These are phyloP conservation scores for Tetracentron sinense DNA, from an alignment of 164 flowering plant genomes.

Conservation along the genomic window DNA sequence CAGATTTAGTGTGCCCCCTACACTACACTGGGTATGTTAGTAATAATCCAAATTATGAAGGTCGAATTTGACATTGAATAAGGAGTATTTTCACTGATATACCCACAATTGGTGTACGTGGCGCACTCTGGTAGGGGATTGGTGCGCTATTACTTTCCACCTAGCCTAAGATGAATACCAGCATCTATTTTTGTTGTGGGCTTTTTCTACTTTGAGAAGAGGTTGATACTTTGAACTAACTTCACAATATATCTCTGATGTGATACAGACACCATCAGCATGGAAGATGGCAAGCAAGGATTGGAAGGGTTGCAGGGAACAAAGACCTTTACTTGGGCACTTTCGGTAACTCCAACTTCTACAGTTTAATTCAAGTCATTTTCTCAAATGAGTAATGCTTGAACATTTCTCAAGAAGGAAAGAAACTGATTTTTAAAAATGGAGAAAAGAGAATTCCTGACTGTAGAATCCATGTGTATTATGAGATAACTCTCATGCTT, in stretches of 20 bases:
- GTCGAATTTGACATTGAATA: too few species aligned
- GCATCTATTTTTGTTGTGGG: neutral
- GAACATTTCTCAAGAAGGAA: neutral
- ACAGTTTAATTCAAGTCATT: neutral
- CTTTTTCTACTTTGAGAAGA: neutral
- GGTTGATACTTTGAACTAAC: neutral
- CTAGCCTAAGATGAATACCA: too few species aligned
- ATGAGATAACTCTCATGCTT: too few species aligned
- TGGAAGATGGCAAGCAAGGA: conserved; percentile 96
- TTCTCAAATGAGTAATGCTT: neutral
- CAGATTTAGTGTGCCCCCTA: too few species aligned
- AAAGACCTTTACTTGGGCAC: conserved; percentile 92
- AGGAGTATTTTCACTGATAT: too few species aligned
- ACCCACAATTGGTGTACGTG: too few species aligned
- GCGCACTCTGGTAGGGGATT: too few species aligned
- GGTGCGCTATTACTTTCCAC: too few species aligned
- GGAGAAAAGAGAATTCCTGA: neutral
- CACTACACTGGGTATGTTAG: too few species aligned
- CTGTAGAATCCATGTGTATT: too few species aligned
- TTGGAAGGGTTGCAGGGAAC: conserved; percentile 92
- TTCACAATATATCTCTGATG: neutral
- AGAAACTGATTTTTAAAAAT: neutral
- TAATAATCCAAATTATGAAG: too few species aligned
- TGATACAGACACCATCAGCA: conserved; percentile 80
- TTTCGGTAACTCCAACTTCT: conserved; percentile 57